Conservation (phyloP, 768 basidiomycete genomes). For the Boletales sp. region DNA sequence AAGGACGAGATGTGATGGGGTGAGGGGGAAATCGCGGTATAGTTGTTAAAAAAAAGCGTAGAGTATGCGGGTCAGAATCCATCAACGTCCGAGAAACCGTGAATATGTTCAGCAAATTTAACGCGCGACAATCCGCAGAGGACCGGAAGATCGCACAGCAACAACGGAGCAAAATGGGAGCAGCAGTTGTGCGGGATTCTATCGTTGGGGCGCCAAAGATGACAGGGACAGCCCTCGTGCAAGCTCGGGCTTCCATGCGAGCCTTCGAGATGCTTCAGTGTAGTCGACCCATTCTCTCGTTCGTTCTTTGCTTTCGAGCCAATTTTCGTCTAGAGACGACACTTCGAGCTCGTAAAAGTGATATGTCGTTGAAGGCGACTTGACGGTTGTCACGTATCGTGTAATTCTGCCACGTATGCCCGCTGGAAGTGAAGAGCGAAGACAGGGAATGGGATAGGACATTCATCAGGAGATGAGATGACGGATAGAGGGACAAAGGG, state of each 20-base stretch:
- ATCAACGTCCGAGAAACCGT: constrained; percentile 19
- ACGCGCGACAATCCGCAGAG: constrained; percentile 9
- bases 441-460: constrained; percentile 39
- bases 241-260: constrained; percentile 86
- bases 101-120: constrained; percentile 11
- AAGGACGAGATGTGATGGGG: constrained; percentile 16
- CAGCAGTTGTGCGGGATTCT: constrained; percentile 14
- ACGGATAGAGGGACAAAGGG: constrained; percentile 74
- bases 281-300: constrained; percentile 87
- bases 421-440: constrained; percentile 46
- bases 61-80: constrained; percentile 22
- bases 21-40: constrained; percentile 24
- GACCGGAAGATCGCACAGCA: constrained; percentile 11
- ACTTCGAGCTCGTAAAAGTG: constrained; percentile 92
- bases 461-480: constrained; percentile 67
- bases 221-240: constrained; percentile 71
- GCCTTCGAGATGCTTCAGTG: constrained; percentile 67
- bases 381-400: constrained; percentile 80
- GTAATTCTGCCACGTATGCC: constrained; percentile 86
- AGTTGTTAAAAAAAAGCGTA: constrained; percentile 22
- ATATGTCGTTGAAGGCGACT: constrained; percentile 74
- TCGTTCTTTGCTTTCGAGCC: constrained; percentile 79
- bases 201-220: constrained; percentile 61
- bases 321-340: constrained; percentile 67
- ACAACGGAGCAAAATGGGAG: constrained; percentile 4